Evolutionary conservation across 1,284 basidiomycete species (phyloP).

Genomic region (Sporisorium exsertum): DNA sequence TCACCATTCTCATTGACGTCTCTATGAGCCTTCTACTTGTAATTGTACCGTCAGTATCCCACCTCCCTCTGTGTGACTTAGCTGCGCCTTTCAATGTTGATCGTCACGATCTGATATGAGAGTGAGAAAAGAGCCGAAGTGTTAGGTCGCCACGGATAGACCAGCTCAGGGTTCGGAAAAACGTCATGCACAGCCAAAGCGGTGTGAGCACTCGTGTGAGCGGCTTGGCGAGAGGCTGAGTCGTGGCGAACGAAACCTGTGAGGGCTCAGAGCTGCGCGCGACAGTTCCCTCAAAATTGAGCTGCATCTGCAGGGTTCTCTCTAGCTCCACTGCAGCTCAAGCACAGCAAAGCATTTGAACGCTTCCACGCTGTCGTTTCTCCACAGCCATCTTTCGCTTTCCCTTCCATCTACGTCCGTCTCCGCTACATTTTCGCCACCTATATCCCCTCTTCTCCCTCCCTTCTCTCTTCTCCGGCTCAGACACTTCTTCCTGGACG

Average conservation of each 20-base stretch:
- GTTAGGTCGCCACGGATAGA: not conserved
- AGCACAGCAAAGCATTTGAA: not conserved
- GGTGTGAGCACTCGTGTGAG: conserved; percentile 2
- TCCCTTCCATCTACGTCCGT: not conserved
- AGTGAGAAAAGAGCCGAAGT: not conserved
- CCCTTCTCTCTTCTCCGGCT: not conserved
- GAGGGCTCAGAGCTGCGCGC: conserved; percentile 5
- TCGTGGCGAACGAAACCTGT: not conserved
- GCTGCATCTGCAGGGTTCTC: conserved; percentile 15
- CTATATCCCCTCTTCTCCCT: too few relatives aligned
- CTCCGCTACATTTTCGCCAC: not conserved
- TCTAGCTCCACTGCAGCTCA: too few relatives aligned
- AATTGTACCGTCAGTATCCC: not conserved
- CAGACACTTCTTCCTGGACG: not conserved
- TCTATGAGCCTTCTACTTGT: not conserved
- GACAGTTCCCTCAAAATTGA: conserved; percentile 1
- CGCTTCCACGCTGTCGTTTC: conserved; percentile 35
- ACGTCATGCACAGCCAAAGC: conserved; percentile 1
- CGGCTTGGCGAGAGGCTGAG: conserved; percentile 7
- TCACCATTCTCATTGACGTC: not conserved
- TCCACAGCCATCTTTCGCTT: conserved; percentile 19
- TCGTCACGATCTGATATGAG: not conserved
- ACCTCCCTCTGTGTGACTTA: not conserved
- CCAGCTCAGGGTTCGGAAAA: not conserved
- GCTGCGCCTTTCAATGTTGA: not conserved